Percentiles rank a stretch among this genome's conserved stretches.
Evolutionary conservation across 768 basidiomycete genomes (phyloP).

Genomic region (Russula emetica): DNA sequence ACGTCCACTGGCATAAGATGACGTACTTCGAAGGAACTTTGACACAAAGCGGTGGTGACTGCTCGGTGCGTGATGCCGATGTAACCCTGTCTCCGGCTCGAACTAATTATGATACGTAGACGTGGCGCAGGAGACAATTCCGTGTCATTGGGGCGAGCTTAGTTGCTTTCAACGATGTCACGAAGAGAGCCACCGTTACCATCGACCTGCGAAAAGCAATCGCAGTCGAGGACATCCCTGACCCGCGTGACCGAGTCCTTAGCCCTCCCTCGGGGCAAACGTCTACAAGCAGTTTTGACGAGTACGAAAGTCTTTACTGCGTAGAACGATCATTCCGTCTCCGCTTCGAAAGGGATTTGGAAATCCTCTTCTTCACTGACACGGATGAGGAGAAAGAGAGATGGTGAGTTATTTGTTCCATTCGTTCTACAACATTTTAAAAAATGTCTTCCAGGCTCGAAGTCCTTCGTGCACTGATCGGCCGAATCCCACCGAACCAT

Average conservation of each 20-base stretch:
- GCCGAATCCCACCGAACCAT: constrained; percentile 87
- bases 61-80: constrained; percentile 53
- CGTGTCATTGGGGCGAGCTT: constrained; percentile 82
- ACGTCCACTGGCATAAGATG: constrained; percentile 91
- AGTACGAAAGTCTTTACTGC: constrained; percentile 60
- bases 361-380: constrained; percentile 90
- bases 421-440: neutral
- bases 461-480: constrained; percentile 77
- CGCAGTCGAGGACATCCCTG: constrained; percentile 71
- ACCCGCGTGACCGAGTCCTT: constrained; percentile 44
- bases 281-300: constrained; percentile 43
- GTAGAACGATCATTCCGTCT: constrained; percentile 84
- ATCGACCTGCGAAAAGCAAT: constrained; percentile 86
- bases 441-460: constrained; percentile 58
- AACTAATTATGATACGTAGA: constrained; percentile 40
- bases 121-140: constrained; percentile 77
- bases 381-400: constrained; percentile 78
- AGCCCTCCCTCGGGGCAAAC: constrained; percentile 43
- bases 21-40: constrained; percentile 90
- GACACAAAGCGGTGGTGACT: constrained; percentile 93
- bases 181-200: constrained; percentile 84
- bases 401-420: constrained; percentile 54
- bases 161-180: constrained; percentile 89
- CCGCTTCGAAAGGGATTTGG: constrained; percentile 68
- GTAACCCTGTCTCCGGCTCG: neutral